These are phyloP conservation scores for Orbilia ellipsospora DNA, from an alignment of 2,329 filamentous ascomycete species.

Conservation along the genomic window DNA sequence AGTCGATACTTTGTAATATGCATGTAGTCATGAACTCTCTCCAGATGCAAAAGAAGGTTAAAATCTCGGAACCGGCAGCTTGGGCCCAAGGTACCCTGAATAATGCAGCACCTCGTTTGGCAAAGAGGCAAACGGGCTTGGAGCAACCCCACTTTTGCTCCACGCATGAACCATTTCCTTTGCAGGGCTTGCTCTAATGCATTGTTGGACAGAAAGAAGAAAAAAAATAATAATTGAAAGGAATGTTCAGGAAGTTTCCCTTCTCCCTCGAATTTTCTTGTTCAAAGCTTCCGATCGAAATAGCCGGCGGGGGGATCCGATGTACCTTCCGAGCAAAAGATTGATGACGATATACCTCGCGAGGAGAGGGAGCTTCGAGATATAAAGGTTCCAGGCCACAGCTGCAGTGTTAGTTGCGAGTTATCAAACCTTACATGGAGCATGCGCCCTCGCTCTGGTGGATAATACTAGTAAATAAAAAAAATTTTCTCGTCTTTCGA, in stretches of 20 bases:
- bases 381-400: constrained; percentile 43
- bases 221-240: constrained; percentile 1
- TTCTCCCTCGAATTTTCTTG: constrained; percentile 16
- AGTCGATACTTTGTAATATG: constrained; percentile 9
- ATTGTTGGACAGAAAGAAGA: constrained; percentile 43
- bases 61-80: constrained; percentile 53
- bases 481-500: constrained; percentile 13
- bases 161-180: constrained; percentile 41
- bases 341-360: constrained; percentile 39
- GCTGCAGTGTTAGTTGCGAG: constrained; percentile 10
- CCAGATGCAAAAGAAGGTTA: constrained; percentile 52
- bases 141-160: constrained; percentile 45
- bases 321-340: constrained; percentile 35
- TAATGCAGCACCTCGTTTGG: constrained; percentile 49
- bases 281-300: constrained; percentile 42
- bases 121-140: constrained; percentile 30
- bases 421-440: constrained; percentile 45
- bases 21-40: constrained; percentile 31
- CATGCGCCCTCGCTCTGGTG: constrained; percentile 30
- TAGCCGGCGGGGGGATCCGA: constrained; percentile 21
- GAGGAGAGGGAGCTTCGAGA: constrained; percentile 22
- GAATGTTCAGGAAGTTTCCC: constrained; percentile 4
- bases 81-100: constrained; percentile 52
- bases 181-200: constrained; percentile 46
- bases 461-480: neutral